Conservation (phyloP, 371 early-diverging fungal genomes). For the Rhizopus delemar region DNA sequence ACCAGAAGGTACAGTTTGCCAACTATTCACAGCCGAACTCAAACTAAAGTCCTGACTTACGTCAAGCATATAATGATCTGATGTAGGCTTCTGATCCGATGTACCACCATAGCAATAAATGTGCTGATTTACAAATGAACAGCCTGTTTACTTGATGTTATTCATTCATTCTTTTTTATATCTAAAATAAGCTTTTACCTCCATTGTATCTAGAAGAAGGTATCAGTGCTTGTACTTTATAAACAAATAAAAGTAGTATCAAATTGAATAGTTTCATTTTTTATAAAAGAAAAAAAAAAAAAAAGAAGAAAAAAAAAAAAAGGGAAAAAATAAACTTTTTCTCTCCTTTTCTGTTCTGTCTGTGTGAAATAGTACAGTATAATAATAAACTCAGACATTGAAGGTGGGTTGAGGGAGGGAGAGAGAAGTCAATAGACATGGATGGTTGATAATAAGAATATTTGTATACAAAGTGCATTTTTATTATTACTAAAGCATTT, state of each 20-base stretch:
- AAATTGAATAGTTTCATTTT: slow-evolving; percentile 1
- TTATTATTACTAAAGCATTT: too few species aligned
- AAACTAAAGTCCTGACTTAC: slow-evolving; percentile 15
- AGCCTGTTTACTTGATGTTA: slow-evolving; percentile 5
- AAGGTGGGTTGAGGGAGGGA: too few species aligned
- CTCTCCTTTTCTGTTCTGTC: neutral
- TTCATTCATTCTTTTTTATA: neutral
- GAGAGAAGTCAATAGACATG: neutral
- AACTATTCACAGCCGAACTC: slow-evolving; percentile 2
- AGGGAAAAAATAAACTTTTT: slow-evolving; percentile 1
- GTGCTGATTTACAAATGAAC: slow-evolving; percentile 5
- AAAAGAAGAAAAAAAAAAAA: slow-evolving; percentile 1
- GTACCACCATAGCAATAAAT: slow-evolving; percentile 27
- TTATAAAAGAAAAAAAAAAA: neutral
- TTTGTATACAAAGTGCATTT: too few species aligned
- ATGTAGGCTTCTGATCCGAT: slow-evolving; percentile 12
- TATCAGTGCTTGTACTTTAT: slow-evolving; percentile 9
- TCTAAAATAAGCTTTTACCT: slow-evolving; percentile 6
- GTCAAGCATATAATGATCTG: slow-evolving; percentile 21
- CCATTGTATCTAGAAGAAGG: slow-evolving; percentile 22
- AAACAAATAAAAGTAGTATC: neutral
- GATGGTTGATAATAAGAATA: slow-evolving; percentile 1
- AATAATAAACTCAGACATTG: neutral
- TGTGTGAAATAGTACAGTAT: neutral
- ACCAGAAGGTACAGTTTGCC: slow-evolving; percentile 7